Conservation (phyloP, 2,329 filamentous ascomycete genomes). For the Ascochyta viciae-villosae region DNA sequence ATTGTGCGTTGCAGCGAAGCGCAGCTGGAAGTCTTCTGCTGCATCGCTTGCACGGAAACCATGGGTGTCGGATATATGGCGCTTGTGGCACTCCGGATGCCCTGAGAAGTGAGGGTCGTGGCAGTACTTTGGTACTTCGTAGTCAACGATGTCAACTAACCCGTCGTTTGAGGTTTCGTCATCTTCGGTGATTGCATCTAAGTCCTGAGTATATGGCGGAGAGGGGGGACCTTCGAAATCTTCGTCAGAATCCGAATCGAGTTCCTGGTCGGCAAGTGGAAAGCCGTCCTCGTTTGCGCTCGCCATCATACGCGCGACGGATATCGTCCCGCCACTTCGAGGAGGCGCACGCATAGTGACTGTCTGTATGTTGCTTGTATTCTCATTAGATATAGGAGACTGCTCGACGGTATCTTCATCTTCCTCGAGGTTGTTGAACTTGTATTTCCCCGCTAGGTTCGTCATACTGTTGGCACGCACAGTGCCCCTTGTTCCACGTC, state of each 20-base stretch:
- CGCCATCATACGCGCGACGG: slow-evolving; percentile 12
- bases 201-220: not conserved
- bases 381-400: too few species aligned
- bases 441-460: not conserved
- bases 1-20: not conserved
- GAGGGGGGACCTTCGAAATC: not conserved
- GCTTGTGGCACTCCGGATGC: slow-evolving; percentile 1
- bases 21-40: not conserved
- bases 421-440: not conserved
- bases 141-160: not conserved
- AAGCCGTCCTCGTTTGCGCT: not conserved
- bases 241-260: slow-evolving; percentile 2
- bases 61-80: not conserved
- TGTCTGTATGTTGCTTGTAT: not conserved
- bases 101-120: slow-evolving; percentile 1
- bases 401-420: not conserved
- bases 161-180: not conserved
- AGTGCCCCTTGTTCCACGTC: slow-evolving; percentile 1
- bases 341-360: not conserved
- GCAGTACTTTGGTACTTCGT: not conserved
- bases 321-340: not conserved
- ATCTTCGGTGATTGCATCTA: not conserved
- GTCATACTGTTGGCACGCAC: not conserved
- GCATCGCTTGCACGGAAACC: not conserved
- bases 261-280: not conserved